Evolutionary conservation across 2,329 filamentous ascomycete genomes (phyloP), one percentile per base, ranked within the genome.

Genomic region (Microcyclospora pomicola): DNA sequence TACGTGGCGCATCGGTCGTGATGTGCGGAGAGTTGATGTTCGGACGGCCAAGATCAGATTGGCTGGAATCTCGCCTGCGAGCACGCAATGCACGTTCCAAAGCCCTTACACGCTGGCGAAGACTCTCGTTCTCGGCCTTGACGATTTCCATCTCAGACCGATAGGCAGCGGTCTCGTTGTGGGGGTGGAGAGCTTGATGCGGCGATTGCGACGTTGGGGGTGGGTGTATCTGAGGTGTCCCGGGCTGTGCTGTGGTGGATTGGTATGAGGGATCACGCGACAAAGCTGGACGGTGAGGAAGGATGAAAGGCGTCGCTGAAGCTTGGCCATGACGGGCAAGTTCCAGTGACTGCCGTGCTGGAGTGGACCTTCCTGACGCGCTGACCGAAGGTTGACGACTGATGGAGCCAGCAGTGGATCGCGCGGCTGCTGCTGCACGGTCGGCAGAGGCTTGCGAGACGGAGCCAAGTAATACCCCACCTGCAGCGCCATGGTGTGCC

Each of bases 81-180:
- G 40, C 43, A 42, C 49, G 56, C 40, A 68, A 54, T 41, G 58
- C 55, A 19, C 60, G 56, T 46, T 69, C 66, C 36, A 69, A 46
- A 37, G 65, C 60, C 36, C 63, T 55, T n/a, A 69, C 66, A 38
- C 64, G 58, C 45, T 63, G 59, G 44, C 65, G 63, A 41, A 69
- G 48, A 29, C 49, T 44, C 34, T 68, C 66, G 50, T 69, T 69
- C 53, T 69, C 66, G 33, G 54, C 54, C 54, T 68, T 68, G 28
- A 65, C 66, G 36, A 63, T 61, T 43, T 69, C 66, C 38, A 69
- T 51, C 51, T 69, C 66, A 7, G 58, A 57, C 31, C 59, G 54
- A 33, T 66, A 63, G 34, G 59, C 53, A 33, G 63, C 59, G 2
- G 63, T 59, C 44, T 68, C 65, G 28, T 62, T 54, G 36, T 50